Base-by-base conservation (phyloP, 768 basidiomycete species). In the Lepiota brunneoincarnata region DNA sequence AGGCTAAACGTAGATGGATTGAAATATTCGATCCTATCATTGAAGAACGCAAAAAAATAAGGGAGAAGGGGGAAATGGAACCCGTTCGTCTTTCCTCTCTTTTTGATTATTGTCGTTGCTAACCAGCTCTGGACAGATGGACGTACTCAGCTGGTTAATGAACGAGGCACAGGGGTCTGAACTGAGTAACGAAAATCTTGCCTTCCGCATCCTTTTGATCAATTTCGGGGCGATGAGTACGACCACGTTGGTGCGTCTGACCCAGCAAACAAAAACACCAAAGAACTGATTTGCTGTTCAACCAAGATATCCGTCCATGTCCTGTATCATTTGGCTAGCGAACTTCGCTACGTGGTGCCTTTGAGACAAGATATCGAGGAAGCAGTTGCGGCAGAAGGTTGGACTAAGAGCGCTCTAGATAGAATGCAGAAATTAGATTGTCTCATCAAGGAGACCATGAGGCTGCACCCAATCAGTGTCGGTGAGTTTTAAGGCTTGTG, bases 151-250 rank as follows among this genome's bases (percentile, higher is more conserved):
- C 15, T 82, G 77, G 77, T 64, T 79, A 11, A 68, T 80, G 34
- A 75, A 76, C 37, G 65, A 63, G 10, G 75, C 76, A 0, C 56
- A 64, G 10, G 67, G 64, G 6, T 51, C 67, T 18, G 65, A 68
- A 28, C 55, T 60, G 21, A 65, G 55, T 6, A 49, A 66, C 0
- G 53, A 59, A 15, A 64, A 70, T 31, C 58, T 77, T 9, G 66
- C 69, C 0, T 56, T 60, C 1, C 63, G 70, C 18, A 55, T 79
- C 6, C 61, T 80, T 10, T 50, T 67, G 6, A 56, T 75, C 28
- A 75, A 76, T 59, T 75, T 78, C 46, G 75, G 69, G 1, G 68
- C 74, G 3, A 72, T 70, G n/a, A 74, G 77, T 50, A 78, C 77
- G 0, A 69, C 74, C 0, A 64, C 74, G 2, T 69, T 69, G 45